These are phyloP conservation scores for Byssothecium circinans DNA, from an alignment of 2,329 filamentous ascomycete genomes.

Conservation along the genomic window DNA sequence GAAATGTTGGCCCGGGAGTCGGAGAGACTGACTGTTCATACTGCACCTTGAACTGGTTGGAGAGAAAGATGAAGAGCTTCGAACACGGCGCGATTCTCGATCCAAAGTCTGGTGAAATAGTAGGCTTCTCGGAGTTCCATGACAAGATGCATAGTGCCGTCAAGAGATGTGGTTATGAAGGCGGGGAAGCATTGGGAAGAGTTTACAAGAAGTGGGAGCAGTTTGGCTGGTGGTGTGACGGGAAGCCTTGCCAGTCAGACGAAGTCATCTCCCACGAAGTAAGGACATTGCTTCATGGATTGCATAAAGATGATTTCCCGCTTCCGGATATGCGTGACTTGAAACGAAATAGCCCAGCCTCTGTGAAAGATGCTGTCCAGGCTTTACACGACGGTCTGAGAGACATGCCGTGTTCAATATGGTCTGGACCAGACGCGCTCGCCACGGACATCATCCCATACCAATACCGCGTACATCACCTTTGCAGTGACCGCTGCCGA, in stretches of 20 bases:
- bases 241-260: slow-evolving; percentile 4
- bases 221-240: slow-evolving; percentile 14
- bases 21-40: slow-evolving; percentile 11
- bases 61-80: slow-evolving; percentile 14
- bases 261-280: background rate
- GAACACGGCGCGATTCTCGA: slow-evolving; percentile 11
- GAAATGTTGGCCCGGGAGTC: slow-evolving; percentile 9
- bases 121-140: slow-evolving; percentile 10
- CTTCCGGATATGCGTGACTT: background rate
- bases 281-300: slow-evolving; percentile 8
- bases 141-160: slow-evolving; percentile 6
- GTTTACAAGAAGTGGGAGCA: slow-evolving; percentile 5
- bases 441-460: slow-evolving; percentile 6
- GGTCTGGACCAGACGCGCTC: slow-evolving; percentile 1
- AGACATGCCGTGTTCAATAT: slow-evolving; percentile 9
- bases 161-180: slow-evolving; percentile 4
- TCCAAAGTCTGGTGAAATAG: background rate
- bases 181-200: background rate
- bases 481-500: slow-evolving; percentile 13
- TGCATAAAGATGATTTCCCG: slow-evolving; percentile 1
- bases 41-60: slow-evolving; percentile 13
- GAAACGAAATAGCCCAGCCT: background rate
- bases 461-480: slow-evolving; percentile 1
- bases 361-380: slow-evolving; percentile 2
- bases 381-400: slow-evolving; percentile 6